phyloP scores from a whole-genome alignment of 768 basidiomycete species.

The Jaapia argillacea region DNA sequence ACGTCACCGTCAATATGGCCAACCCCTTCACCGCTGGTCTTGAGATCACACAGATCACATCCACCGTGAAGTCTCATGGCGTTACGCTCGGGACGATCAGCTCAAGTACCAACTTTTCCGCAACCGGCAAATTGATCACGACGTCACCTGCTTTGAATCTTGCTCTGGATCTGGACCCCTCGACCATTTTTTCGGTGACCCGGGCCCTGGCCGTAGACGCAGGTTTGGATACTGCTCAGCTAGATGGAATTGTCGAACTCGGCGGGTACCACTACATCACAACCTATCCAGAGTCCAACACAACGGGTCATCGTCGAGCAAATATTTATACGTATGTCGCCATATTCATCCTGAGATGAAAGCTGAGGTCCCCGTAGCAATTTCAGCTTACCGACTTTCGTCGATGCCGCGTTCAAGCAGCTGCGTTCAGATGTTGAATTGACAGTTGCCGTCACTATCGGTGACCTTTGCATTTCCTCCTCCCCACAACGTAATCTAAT shows the following conservation, averaged over 20 bases:
- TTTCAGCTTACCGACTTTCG: conserved; percentile 53
- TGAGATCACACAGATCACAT: conserved; percentile 45
- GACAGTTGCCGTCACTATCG: conserved; percentile 45
- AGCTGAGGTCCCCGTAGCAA: conserved; percentile 30
- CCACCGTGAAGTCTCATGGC: conserved; percentile 52
- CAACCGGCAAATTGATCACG: conserved; percentile 42
- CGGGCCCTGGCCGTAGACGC: conserved; percentile 57
- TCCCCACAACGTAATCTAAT: neutral
- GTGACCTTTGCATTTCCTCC: conserved; percentile 17
- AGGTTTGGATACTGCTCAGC: conserved; percentile 44
- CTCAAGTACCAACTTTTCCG: conserved; percentile 37
- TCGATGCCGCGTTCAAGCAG: conserved; percentile 56
- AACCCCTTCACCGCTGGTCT: conserved; percentile 63
- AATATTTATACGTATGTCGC: conserved; percentile 44
- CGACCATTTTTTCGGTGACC: conserved; percentile 60
- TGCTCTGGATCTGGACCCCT: conserved; percentile 59
- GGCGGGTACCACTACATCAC: conserved; percentile 52
- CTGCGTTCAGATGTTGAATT: conserved; percentile 53
- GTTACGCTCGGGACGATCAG: conserved; percentile 54
- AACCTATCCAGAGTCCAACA: conserved; percentile 19
- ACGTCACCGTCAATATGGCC: conserved; percentile 48
- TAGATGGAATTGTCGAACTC: conserved; percentile 56
- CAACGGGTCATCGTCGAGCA: conserved; percentile 23
- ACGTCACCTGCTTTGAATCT: conserved; percentile 48
- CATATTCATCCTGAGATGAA: conserved; percentile 2